These are phyloP conservation scores for Aspergillus fijiensis DNA, from an alignment of 2,329 filamentous ascomycete species.

Conservation along the genomic window DNA sequence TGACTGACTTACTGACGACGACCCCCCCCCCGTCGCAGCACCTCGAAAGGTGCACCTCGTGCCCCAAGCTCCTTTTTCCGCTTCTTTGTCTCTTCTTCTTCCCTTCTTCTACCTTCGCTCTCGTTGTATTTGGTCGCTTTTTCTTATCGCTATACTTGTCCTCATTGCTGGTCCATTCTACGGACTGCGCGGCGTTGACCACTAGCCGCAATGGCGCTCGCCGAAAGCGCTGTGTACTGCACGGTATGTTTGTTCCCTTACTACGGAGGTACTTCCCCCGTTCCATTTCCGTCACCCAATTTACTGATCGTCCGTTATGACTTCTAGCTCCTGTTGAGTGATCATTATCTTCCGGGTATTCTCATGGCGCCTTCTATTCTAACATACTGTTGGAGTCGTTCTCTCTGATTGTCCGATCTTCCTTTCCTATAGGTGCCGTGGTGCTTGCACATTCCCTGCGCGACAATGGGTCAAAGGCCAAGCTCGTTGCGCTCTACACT, in stretches of 20 bases:
- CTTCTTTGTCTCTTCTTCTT: constrained; percentile 1
- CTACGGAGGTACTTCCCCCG: constrained; percentile 4
- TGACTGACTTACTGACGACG: no score
- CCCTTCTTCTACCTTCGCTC: constrained; percentile 1
- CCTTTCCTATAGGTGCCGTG: constrained; percentile 66
- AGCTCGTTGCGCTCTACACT: constrained; percentile 80
- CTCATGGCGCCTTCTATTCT: constrained; percentile 14
- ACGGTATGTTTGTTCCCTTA: constrained; percentile 50
- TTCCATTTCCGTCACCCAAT: constrained; percentile 1
- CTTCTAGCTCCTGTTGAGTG: constrained; percentile 79
- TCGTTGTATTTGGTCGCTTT: constrained; percentile 3
- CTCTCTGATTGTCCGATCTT: constrained; percentile 18
- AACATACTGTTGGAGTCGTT: neutral
- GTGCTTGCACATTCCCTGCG: constrained; percentile 92
- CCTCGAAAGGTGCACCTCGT: neutral
- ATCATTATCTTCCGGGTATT: constrained; percentile 87
- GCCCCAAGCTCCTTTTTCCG: constrained; percentile 8
- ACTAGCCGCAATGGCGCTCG: constrained; percentile 39
- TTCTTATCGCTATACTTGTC: neutral
- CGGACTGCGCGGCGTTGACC: neutral
- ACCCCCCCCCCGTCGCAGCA: no score
- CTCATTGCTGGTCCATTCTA: neutral
- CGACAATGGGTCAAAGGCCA: constrained; percentile 83
- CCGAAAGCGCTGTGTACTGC: constrained; percentile 62
- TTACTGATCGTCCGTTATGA: constrained; percentile 4